These are phyloP conservation scores for Hawksworthiomyces lignivorus DNA, from an alignment of 2,329 filamentous ascomycete genomes.

Conservation along the genomic window DNA sequence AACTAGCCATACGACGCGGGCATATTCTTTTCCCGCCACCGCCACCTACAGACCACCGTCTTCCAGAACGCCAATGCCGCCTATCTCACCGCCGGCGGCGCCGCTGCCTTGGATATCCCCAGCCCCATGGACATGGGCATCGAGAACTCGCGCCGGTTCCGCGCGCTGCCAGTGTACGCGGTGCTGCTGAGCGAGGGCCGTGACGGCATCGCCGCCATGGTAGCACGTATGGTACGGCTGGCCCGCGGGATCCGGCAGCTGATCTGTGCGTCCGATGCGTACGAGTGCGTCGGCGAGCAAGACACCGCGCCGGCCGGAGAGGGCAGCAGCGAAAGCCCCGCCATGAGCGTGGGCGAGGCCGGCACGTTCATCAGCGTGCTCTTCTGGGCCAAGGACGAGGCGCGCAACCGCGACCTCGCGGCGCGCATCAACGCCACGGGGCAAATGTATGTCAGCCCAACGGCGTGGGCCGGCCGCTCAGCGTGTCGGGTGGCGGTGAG, in stretches of 20 bases:
- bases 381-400: slow-evolving; percentile 62
- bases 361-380: slow-evolving; percentile 62
- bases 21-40: slow-evolving; percentile 71
- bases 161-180: slow-evolving; percentile 83
- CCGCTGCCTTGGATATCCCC: slow-evolving; percentile 49
- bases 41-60: slow-evolving; percentile 49
- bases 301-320: too few relatives aligned
- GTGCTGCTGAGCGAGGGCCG: slow-evolving; percentile 68
- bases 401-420: slow-evolving; percentile 59
- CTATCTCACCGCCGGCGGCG: slow-evolving; percentile 49
- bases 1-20: slow-evolving; percentile 92
- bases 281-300: slow-evolving; percentile 62
- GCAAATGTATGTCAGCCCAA: slow-evolving; percentile 77
- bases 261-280: slow-evolving; percentile 52
- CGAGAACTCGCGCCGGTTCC: slow-evolving; percentile 86
- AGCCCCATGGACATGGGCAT: slow-evolving; percentile 81
- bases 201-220: slow-evolving; percentile 59
- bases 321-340: slow-evolving; percentile 3
- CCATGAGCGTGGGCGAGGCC: slow-evolving; percentile 32
- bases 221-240: slow-evolving; percentile 64
- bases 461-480: slow-evolving; percentile 63
- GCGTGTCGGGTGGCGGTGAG: slow-evolving; percentile 80
- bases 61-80: slow-evolving; percentile 82
- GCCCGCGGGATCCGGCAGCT: slow-evolving; percentile 60
- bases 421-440: slow-evolving; percentile 64